A percentile compares a stretch with the other conserved stretches of the same genome.
Conservation (phyloP, 148 eudicot genomes). For the Cornus florida region DNA sequence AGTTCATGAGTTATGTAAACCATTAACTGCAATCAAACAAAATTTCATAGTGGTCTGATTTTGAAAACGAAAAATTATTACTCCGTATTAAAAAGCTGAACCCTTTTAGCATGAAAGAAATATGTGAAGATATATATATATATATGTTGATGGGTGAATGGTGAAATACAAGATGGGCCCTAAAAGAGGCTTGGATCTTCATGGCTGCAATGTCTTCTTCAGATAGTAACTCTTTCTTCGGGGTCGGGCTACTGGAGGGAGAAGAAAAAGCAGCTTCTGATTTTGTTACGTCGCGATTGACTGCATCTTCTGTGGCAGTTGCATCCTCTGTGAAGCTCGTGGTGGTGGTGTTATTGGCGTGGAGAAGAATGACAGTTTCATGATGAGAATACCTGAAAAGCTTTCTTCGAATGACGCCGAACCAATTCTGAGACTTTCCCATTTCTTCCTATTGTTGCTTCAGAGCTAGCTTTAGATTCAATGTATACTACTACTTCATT, state of each 20-base stretch:
- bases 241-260: not conserved
- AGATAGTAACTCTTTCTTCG: conserved; percentile 13
- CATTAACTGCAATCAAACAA: too few species aligned
- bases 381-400: conserved; percentile 29
- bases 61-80: too few species aligned
- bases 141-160: not conserved
- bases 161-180: conserved; percentile 69
- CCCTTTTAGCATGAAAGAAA: not conserved
- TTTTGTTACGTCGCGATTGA: conserved; percentile 18
- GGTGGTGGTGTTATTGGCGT: conserved; percentile 54
- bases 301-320: conserved; percentile 26
- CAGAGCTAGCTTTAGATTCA: too few species aligned
- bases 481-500: too few species aligned
- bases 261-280: conserved; percentile 23
- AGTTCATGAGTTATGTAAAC: not conserved
- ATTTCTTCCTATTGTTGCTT: too few species aligned
- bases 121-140: not conserved
- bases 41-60: too few species aligned
- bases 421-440: too few species aligned
- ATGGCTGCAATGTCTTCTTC: conserved; percentile 56
- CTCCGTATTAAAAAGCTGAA: too few species aligned
- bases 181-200: conserved; percentile 64
- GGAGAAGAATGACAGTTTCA: conserved; percentile 51
- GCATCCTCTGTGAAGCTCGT: conserved; percentile 33
- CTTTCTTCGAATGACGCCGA: conserved; percentile 18